Base-by-base conservation (phyloP, 1,284 basidiomycete genomes). In the Cystobasidium pallidum region DNA sequence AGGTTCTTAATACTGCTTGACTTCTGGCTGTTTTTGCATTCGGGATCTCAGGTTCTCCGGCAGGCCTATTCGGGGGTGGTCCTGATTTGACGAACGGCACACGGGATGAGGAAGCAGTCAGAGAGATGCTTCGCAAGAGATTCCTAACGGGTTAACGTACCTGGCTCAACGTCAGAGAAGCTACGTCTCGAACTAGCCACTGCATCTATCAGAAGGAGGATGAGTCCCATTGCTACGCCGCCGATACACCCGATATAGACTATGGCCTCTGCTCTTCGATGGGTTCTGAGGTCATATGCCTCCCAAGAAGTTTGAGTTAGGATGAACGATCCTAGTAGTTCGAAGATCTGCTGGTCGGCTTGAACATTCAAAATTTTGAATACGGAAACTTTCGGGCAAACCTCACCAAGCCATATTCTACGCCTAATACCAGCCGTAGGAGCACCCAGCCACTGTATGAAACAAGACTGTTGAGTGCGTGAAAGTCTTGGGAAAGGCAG, bases 321-420 rank as follows among this genome's bases (percentile, higher is more conserved):
- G 26, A 71, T 43, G 61, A 71, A 71, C 11, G 68, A 59, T 15
- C 68, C 68, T 10, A 71, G 39, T 19, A 71, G 49, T 61, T 71
- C 68, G 36, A 71, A 71, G 49, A 71, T 36, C 68, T 71, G 41
- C 7, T 13, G 17, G n/a, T 17, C 21, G 19, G 32, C 11, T 24
- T 47, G 39, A 55, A 26, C 13, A 24, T 15, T n/a, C 11, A 7
- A n/a, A 67, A 11, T 3, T 43, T 28, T 15, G 45, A 28, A 10
- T 26, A 10, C 26, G 11, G 13, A 1, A 30, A 55, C n/a, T 8
- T 28, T 24, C 24, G 26, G 13, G 24, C 21, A 15, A 30, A 30
- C 4, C 68, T 41, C 19, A 71, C 59, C 39, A 71, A 57, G 13
- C 68, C 68, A 28, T 71, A 59, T 17, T 64, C 24, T 11, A 71